A percentile compares a stretch with the other conserved stretches of the same genome.
These are phyloP conservation scores for Linum lewisii DNA, from an alignment of 345 rosid species.

Conservation along the genomic window DNA sequence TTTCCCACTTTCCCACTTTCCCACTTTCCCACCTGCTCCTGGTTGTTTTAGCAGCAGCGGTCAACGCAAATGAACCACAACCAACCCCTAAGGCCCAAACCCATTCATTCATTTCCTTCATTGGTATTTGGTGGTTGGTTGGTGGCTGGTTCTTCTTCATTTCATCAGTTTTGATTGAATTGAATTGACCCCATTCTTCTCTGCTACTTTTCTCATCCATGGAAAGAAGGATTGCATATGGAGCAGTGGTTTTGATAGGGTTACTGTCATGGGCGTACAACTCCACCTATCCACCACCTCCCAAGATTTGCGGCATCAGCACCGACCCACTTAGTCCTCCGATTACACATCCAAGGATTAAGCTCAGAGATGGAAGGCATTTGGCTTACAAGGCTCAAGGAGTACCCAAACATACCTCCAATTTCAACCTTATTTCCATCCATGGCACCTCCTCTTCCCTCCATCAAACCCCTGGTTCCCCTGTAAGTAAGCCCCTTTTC, in stretches of 20 bases:
- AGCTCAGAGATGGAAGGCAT: slow-evolving; percentile 21
- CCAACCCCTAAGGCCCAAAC: no score
- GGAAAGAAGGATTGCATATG: slow-evolving; percentile 3
- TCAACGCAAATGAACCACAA: no score
- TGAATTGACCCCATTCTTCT: no score
- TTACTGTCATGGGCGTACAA: slow-evolving; percentile 18
- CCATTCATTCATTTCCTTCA: no score
- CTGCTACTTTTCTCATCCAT: neutral
- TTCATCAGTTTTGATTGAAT: no score
- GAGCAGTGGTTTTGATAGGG: slow-evolving; percentile 11
- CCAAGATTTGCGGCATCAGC: slow-evolving; percentile 19
- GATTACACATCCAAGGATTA: slow-evolving; percentile 18
- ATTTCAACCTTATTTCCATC: slow-evolving; percentile 7
- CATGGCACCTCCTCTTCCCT: slow-evolving; percentile 12
- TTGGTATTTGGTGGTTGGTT: no score
- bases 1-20: no score
- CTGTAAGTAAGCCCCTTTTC: slow-evolving; percentile 5
- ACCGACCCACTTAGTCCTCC: no score
- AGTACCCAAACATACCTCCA: slow-evolving; percentile 12
- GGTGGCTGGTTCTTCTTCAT: no score
- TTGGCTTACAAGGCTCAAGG: slow-evolving; percentile 21
- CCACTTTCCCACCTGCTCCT: no score
- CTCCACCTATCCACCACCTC: slow-evolving; percentile 15
- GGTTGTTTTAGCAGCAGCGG: no score
- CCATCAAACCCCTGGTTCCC: neutral